Evolutionary conservation across 2,329 filamentous ascomycete genomes (phyloP), one percentile per base, ranked within the genome.

Genomic region (Pezicula rhizophila): DNA sequence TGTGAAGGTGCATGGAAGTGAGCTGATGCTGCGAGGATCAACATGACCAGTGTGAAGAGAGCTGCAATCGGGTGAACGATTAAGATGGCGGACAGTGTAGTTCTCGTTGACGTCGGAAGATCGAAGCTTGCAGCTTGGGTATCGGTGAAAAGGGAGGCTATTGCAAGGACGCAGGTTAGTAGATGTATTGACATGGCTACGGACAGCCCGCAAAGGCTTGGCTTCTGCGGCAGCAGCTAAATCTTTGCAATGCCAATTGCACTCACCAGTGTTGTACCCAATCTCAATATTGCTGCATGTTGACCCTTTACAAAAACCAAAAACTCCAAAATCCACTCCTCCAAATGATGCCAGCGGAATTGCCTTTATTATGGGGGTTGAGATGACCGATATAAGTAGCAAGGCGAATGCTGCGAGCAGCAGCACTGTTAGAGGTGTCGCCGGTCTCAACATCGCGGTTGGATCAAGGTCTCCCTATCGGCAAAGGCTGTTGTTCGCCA

Each of bases 61-160:
- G 89, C 89, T 42, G 93, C 93, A 50, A 99, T 79, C 1, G 93
- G 93, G 65, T 99, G 93, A 23, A 97, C 82, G 57, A 99, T 86
- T 48, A 99, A 79, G 55, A 97, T 90, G 39, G 86, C 79, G 0
- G 92, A 95, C n/a, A 99, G 78, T 1, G 79, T 80, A 33, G 73
- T 72, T 52, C 81, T 75, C 25, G 79, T 74, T 8, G 66, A 62
- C 10, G 67, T 62, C 5, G 78, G 72, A 14, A 85, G 67, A 55
- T 81, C 78, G 52, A 91, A 87, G 23, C 50, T 64, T 14, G 57
- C 54, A 18, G 53, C 42, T 52, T 65, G 56, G 34, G 44, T 34
- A 38, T 47, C 45, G 37, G 47, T 58, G 49, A 61, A 61, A 4
- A 63, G 50, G 25, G 37, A 54, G 38, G 51, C 62, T 65, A 52